Conservation (phyloP, 2,329 filamentous ascomycete genomes). For the Penicillium occitanis region DNA sequence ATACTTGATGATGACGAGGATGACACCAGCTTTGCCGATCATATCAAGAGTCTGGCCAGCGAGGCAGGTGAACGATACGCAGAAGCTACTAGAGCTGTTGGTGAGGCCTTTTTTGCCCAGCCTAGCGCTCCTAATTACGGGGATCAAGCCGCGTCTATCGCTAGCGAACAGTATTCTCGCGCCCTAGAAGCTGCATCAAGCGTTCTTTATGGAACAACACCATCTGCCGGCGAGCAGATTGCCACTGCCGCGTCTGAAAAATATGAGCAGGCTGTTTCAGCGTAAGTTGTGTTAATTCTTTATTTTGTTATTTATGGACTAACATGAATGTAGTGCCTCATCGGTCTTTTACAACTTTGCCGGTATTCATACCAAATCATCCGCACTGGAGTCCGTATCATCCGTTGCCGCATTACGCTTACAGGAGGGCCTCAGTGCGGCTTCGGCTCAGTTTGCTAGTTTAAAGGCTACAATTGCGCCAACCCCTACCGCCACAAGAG, state of each 20-base stretch:
- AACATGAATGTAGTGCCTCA: slow-evolving; percentile 47
- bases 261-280: slow-evolving; percentile 58
- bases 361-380: slow-evolving; percentile 48
- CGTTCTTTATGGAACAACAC: slow-evolving; percentile 53
- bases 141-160: slow-evolving; percentile 54
- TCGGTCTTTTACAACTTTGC: slow-evolving; percentile 59
- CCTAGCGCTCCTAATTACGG: slow-evolving; percentile 48
- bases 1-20: slow-evolving; percentile 51
- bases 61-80: slow-evolving; percentile 55
- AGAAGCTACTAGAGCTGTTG: slow-evolving; percentile 56
- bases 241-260: slow-evolving; percentile 54
- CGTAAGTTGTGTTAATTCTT: slow-evolving; percentile 41
- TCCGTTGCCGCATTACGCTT: slow-evolving; percentile 70
- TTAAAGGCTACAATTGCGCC: slow-evolving; percentile 64
- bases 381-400: slow-evolving; percentile 57
- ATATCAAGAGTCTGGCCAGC: slow-evolving; percentile 52
- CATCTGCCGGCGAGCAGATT: slow-evolving; percentile 46
- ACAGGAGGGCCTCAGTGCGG: slow-evolving; percentile 67
- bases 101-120: slow-evolving; percentile 54
- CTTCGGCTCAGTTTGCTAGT: slow-evolving; percentile 68
- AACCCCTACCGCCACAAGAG: slow-evolving; percentile 60
- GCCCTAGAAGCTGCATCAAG: slow-evolving; percentile 59
- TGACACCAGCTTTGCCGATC: slow-evolving; percentile 51
- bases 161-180: slow-evolving; percentile 57
- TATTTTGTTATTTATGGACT: slow-evolving; percentile 8